These are phyloP conservation scores for Suillus alpinus DNA, from an alignment of 768 basidiomycete species.

Conservation along the genomic window DNA sequence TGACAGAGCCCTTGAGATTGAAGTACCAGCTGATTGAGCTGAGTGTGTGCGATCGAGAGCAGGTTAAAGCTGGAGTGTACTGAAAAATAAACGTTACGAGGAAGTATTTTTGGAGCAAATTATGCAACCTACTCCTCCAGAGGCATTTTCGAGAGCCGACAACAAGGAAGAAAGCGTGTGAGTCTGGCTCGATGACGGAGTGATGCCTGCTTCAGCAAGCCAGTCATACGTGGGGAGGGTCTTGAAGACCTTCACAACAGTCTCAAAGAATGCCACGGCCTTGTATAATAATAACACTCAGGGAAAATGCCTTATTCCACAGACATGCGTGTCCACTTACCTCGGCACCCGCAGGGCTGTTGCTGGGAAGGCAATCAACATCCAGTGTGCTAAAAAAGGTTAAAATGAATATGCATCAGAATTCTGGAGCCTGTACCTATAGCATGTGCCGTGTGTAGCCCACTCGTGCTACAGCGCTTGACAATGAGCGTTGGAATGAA, in stretches of 20 bases:
- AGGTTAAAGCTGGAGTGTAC: constrained; percentile 51
- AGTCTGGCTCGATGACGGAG: constrained; percentile 56
- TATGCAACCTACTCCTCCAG: constrained; percentile 39
- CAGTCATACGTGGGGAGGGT: constrained; percentile 72
- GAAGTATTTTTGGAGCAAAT: constrained; percentile 2
- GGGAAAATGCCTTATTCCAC: not conserved
- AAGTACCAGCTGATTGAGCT: constrained; percentile 60
- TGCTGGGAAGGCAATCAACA: constrained; percentile 55
- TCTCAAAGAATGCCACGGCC: constrained; percentile 68
- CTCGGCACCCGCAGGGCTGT: constrained; percentile 60
- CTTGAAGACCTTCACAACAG: constrained; percentile 57
- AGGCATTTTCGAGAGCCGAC: constrained; percentile 51
- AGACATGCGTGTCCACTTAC: constrained; percentile 44
- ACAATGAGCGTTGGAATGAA: constrained; percentile 6
- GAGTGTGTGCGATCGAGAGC: constrained; percentile 33
- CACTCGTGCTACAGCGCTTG: constrained; percentile 56
- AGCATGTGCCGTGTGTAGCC: constrained; percentile 62
- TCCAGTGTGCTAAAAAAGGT: constrained; percentile 49
- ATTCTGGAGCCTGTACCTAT: constrained; percentile 17
- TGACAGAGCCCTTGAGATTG: constrained; percentile 60
- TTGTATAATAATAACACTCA: constrained; percentile 20
- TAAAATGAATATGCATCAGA: not conserved
- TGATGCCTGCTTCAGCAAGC: constrained; percentile 71
- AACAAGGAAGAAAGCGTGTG: constrained; percentile 55
- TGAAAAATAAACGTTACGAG: constrained; percentile 15